Percentiles rank a stretch among this genome's conserved stretches.
Conservation (phyloP, 495 filamentous ascomycete genomes). For the Corynascus novoguineensis region DNA sequence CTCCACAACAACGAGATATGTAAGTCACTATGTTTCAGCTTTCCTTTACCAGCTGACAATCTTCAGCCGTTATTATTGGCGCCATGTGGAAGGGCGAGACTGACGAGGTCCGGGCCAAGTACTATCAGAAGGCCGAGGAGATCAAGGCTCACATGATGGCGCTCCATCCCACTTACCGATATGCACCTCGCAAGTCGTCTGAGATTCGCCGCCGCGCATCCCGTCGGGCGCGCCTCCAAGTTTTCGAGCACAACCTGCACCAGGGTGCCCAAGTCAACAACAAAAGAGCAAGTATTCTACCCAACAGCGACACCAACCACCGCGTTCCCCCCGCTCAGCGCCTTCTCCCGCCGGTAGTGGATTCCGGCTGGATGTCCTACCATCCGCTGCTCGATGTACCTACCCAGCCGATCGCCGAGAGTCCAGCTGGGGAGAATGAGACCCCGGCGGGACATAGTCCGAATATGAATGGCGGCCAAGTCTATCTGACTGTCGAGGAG, state of each 20-base stretch:
- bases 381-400: slow-evolving; percentile 1
- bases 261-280: neutral
- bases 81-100: slow-evolving; percentile 21
- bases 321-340: slow-evolving; percentile 6
- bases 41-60: slow-evolving; percentile 3
- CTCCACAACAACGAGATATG: slow-evolving; percentile 27
- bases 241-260: slow-evolving; percentile 2
- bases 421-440: neutral
- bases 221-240: slow-evolving; percentile 1
- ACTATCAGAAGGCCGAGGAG: slow-evolving; percentile 9
- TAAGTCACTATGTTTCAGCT: slow-evolving; percentile 5
- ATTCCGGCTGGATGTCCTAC: slow-evolving; percentile 9
- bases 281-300: neutral
- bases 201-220: slow-evolving; percentile 16
- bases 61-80: slow-evolving; percentile 20
- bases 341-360: slow-evolving; percentile 8
- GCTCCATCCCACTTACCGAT: slow-evolving; percentile 14
- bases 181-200: slow-evolving; percentile 14
- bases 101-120: slow-evolving; percentile 18
- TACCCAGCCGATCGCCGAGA: neutral
- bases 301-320: slow-evolving; percentile 7
- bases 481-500: neutral
- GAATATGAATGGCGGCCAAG: neutral
- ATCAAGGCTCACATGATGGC: slow-evolving; percentile 17
- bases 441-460: neutral